A percentile compares a stretch with the other conserved stretches of the same genome.
Conservation (phyloP, 2,329 filamentous ascomycete species). For the Clarireedia paspali region DNA sequence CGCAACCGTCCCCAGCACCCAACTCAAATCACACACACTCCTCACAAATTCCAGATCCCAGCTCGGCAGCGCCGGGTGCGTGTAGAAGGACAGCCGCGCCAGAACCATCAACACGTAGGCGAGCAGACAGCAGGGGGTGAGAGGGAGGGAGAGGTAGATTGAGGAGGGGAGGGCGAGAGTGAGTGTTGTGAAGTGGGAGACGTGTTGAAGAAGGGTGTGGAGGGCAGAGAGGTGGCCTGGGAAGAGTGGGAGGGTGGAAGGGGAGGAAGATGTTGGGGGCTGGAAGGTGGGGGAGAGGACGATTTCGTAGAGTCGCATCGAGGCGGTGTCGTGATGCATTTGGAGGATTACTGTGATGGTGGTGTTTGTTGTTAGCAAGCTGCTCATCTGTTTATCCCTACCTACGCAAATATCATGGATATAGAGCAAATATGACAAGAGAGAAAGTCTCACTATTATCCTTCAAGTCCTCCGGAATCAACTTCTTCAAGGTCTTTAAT, state of each 20-base stretch:
- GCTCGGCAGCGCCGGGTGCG: not conserved
- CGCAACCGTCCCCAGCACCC: not conserved
- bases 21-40: not conserved
- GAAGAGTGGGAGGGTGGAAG: not conserved
- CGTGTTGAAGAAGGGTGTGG: not conserved
- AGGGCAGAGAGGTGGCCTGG: not conserved
- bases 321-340: conserved; percentile 2
- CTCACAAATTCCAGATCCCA: conserved; percentile 3
- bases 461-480: not conserved
- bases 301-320: conserved; percentile 4
- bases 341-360: not conserved
- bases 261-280: not conserved
- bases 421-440: not conserved
- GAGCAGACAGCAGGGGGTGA: not conserved
- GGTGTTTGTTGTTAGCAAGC: not conserved
- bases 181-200: not conserved
- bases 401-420: not conserved
- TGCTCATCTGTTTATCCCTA: not conserved
- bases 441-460: not conserved
- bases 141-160: not conserved
- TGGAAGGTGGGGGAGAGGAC: not conserved
- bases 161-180: not conserved
- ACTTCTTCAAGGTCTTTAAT: not conserved
- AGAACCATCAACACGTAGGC: not conserved
- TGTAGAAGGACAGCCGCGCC: conserved; percentile 1